Evolutionary conservation across 768 basidiomycete genomes (phyloP).

Genomic region (Amyloporia xantha): DNA sequence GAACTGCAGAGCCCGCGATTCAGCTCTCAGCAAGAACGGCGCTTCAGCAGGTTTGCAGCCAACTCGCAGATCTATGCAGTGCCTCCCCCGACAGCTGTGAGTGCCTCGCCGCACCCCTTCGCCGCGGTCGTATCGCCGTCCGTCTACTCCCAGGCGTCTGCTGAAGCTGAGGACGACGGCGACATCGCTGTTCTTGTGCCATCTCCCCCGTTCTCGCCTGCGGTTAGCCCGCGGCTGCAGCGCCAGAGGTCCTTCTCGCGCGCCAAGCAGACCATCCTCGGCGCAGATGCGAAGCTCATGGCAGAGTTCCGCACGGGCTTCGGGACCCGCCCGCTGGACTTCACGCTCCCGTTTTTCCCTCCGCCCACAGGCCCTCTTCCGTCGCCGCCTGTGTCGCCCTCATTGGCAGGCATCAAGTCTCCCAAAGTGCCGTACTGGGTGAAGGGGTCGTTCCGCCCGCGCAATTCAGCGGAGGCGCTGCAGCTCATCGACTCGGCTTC

Average conservation of each 20-base stretch:
- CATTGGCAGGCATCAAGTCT: slow-evolving; percentile 10
- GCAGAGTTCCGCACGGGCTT: slow-evolving; percentile 14
- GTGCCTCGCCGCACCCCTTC: not conserved
- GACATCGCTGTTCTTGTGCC: not conserved
- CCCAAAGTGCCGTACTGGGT: slow-evolving; percentile 23
- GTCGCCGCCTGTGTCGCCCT: slow-evolving; percentile 9
- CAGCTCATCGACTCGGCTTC: slow-evolving; percentile 1
- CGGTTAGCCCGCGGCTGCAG: slow-evolving; percentile 8
- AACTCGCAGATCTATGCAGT: not conserved
- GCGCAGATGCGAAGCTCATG: slow-evolving; percentile 15
- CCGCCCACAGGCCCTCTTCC: slow-evolving; percentile 10
- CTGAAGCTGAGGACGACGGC: not conserved
- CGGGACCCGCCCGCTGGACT: slow-evolving; percentile 8
- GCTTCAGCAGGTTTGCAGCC: not conserved
- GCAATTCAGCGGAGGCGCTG: not conserved
- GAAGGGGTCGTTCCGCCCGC: slow-evolving; percentile 11
- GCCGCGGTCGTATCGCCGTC: slow-evolving; percentile 5
- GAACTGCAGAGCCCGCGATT: slow-evolving; percentile 9
- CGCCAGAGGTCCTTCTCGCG: slow-evolving; percentile 9
- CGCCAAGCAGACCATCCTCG: slow-evolving; percentile 13
- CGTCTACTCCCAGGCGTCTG: slow-evolving; percentile 1
- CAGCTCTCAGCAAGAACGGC: not conserved
- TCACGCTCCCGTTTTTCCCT: slow-evolving; percentile 5
- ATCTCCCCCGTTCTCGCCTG: slow-evolving; percentile 2
- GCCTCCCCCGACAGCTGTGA: not conserved